phyloP scores from a whole-genome alignment of 306 rosid species.

The Vigna radiata region DNA sequence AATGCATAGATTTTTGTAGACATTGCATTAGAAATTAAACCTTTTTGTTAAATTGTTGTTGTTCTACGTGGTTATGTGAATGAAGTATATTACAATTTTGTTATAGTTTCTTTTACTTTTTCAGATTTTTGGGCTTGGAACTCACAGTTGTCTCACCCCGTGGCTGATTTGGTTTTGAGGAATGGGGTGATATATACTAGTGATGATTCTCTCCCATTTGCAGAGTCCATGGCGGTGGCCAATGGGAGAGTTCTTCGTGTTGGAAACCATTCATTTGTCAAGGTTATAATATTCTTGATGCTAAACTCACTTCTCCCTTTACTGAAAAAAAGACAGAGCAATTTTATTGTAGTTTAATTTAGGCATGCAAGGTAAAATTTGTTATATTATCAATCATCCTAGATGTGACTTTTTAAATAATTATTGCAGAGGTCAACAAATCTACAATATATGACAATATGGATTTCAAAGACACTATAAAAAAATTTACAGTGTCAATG shows the following conservation, averaged over 20 bases:
- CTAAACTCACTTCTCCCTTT: neutral
- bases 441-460: neutral
- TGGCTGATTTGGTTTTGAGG: slow-evolving; percentile 66
- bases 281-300: slow-evolving; percentile 50
- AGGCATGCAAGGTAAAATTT: neutral
- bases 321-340: neutral
- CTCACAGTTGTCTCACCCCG: slow-evolving; percentile 21
- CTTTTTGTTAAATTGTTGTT: no score
- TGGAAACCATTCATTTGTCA: slow-evolving; percentile 66
- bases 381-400: neutral
- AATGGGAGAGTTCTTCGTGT: slow-evolving; percentile 72
- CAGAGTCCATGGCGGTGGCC: slow-evolving; percentile 75
- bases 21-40: neutral
- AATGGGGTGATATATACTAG: slow-evolving; percentile 76
- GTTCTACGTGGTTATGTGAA: neutral
- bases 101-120: neutral
- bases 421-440: neutral
- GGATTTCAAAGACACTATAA: neutral
- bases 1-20: neutral
- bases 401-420: neutral
- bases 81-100: neutral
- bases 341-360: slow-evolving; percentile 2
- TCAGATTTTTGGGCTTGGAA: slow-evolving; percentile 46
- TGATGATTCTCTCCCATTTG: slow-evolving; percentile 76
- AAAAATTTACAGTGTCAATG: neutral